Evolutionary conservation across 148 eudicot genomes (phyloP).

Genomic region (Drosera capensis): DNA sequence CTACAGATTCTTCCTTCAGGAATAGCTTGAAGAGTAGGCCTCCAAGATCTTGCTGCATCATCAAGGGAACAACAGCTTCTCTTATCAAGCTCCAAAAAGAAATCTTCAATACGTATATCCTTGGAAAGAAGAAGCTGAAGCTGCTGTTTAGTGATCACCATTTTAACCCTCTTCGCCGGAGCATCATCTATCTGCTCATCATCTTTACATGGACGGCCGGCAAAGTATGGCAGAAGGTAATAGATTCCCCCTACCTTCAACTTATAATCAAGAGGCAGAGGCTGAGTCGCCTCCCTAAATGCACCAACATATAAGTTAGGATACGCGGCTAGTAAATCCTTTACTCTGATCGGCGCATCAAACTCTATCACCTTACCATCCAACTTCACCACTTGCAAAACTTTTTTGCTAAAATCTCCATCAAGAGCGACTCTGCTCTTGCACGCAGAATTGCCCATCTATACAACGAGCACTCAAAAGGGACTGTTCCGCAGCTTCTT

Average conservation of each 20-base stretch:
- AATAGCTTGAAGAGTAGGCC: conserved; percentile 28
- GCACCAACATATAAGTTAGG: conserved; percentile 21
- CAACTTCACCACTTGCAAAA: conserved; percentile 24
- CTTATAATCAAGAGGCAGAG: conserved; percentile 25
- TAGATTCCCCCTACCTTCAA: conserved; percentile 27
- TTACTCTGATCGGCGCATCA: conserved; percentile 21
- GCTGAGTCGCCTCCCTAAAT: conserved; percentile 26
- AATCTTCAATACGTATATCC: conserved; percentile 15
- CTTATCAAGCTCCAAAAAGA: conserved; percentile 9
- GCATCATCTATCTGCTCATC: background rate
- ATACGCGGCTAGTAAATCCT: conserved; percentile 16
- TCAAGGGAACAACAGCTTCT: conserved; percentile 1
- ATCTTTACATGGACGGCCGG: background rate
- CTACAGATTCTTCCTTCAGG: too few relatives aligned
- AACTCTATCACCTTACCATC: conserved; percentile 49
- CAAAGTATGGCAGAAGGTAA: conserved; percentile 19
- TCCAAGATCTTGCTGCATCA: conserved; percentile 9
- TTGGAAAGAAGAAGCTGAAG: conserved; percentile 27
- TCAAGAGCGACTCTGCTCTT: conserved; percentile 1
- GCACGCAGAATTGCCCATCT: conserved; percentile 18
- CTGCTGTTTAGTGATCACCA: conserved; percentile 53
- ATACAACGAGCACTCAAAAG: too few relatives aligned
- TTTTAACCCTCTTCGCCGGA: conserved; percentile 34
- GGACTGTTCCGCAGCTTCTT: too few relatives aligned
- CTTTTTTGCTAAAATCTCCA: conserved; percentile 5